phyloP scores from a whole-genome alignment of 768 basidiomycete genomes.

The Ramaria sp. region DNA sequence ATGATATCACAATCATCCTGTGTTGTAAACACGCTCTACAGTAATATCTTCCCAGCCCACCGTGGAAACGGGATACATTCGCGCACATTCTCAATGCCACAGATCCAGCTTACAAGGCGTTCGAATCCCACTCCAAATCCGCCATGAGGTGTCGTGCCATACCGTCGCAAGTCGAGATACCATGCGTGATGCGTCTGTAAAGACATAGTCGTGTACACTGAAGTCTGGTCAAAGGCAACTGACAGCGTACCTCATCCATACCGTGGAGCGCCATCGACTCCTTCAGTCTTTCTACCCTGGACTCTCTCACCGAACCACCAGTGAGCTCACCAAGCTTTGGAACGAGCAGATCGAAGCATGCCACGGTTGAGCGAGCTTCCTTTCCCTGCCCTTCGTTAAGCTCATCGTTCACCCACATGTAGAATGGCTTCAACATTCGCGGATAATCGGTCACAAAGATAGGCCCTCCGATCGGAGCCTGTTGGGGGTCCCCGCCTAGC shows the following conservation, averaged over 20 bases:
- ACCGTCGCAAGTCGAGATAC: constrained; percentile 79
- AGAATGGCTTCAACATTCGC: constrained; percentile 77
- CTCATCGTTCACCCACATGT: constrained; percentile 67
- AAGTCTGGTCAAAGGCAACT: not conserved
- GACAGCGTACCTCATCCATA: constrained; percentile 26
- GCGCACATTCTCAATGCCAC: constrained; percentile 81
- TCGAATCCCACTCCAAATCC: constrained; percentile 98
- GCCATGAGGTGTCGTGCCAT: constrained; percentile 84
- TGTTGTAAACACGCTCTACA: constrained; percentile 25
- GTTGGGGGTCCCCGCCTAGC: constrained; percentile 18
- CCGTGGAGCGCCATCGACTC: constrained; percentile 38
- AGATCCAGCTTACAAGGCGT: constrained; percentile 76
- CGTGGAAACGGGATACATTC: constrained; percentile 91
- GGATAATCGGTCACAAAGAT: constrained; percentile 94
- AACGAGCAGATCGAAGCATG: constrained; percentile 93
- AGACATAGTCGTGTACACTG: not conserved
- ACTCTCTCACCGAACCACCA: constrained; percentile 86
- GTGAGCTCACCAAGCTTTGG: constrained; percentile 83
- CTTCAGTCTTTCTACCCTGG: constrained; percentile 44
- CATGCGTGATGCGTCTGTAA: constrained; percentile 24
- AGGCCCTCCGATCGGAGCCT: constrained; percentile 42
- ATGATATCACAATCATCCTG: not conserved
- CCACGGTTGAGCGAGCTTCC: constrained; percentile 43
- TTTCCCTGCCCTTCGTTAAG: constrained; percentile 15
- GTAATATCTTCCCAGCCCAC: constrained; percentile 71